Conservation (phyloP, 2,329 filamentous ascomycete genomes). For the Pseudovirgaria hyperparasitica region DNA sequence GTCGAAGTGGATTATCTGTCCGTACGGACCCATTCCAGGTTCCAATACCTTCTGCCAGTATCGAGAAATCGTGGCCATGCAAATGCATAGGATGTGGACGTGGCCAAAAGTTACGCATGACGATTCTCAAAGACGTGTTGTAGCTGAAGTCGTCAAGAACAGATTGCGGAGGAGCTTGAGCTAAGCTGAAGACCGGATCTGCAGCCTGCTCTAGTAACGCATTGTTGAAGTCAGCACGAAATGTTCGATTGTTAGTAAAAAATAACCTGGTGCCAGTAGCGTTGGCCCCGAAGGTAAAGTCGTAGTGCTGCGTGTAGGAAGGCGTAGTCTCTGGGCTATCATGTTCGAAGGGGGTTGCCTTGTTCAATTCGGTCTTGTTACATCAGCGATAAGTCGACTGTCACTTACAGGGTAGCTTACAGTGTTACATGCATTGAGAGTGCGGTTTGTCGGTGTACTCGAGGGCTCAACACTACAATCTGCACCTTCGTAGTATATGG, state of each 20-base stretch:
- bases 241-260: slow-evolving; percentile 13
- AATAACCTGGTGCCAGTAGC: slow-evolving; percentile 13
- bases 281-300: slow-evolving; percentile 13
- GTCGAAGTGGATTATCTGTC: slow-evolving; percentile 23
- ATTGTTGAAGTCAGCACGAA: slow-evolving; percentile 15
- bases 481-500: slow-evolving; percentile 51
- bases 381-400: slow-evolving; percentile 8
- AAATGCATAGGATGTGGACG: slow-evolving; percentile 31
- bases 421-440: too few relatives aligned
- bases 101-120: slow-evolving; percentile 20
- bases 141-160: slow-evolving; percentile 19
- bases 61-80: slow-evolving; percentile 33
- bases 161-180: slow-evolving; percentile 14
- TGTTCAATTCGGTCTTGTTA: not conserved
- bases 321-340: slow-evolving; percentile 9
- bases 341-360: slow-evolving; percentile 7
- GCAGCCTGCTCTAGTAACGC: too few relatives aligned
- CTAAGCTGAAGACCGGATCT: too few relatives aligned
- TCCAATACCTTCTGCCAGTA: slow-evolving; percentile 27
- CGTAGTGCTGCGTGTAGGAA: slow-evolving; percentile 9
- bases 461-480: slow-evolving; percentile 37
- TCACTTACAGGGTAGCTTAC: slow-evolving; percentile 9
- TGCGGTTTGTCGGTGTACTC: too few relatives aligned
- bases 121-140: slow-evolving; percentile 22
- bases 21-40: slow-evolving; percentile 27